These are phyloP conservation scores for Pinus albicaulis DNA, from an alignment of 75 land plant species.

Conservation along the genomic window DNA sequence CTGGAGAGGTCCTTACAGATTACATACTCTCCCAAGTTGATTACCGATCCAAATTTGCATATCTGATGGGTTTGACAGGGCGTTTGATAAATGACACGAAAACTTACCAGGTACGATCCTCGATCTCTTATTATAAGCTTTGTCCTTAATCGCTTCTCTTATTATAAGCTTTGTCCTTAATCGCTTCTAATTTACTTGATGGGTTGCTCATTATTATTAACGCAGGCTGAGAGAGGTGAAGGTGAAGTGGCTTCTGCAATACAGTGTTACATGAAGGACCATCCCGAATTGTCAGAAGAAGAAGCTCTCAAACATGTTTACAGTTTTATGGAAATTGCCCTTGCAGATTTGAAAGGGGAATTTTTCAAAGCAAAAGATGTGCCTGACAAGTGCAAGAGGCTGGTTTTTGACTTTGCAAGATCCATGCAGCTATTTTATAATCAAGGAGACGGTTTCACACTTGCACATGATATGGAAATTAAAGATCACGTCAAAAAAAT, in stretches of 20 bases:
- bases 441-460: neutral
- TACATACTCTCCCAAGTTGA: too few species aligned
- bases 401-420: neutral
- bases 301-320: slow-evolving; percentile 10
- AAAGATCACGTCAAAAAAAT: neutral
- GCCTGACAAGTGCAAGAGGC: neutral
- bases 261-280: neutral
- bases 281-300: slow-evolving; percentile 10
- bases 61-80: too few species aligned
- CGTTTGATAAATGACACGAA: too few species aligned
- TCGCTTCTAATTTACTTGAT: slow-evolving; percentile 13
- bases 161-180: slow-evolving; percentile 17
- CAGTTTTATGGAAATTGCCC: slow-evolving; percentile 6
- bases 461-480: neutral
- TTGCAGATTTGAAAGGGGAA: slow-evolving; percentile 24
- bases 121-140: too few species aligned
- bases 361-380: neutral
- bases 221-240: slow-evolving; percentile 13
- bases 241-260: slow-evolving; percentile 9
- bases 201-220: neutral
- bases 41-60: too few species aligned
- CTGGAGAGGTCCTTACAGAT: too few species aligned
- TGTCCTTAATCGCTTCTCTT: too few species aligned
- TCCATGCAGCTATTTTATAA: neutral
- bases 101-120: too few species aligned